Evolutionary conservation across 495 filamentous ascomycete genomes (phyloP), one percentile per base, ranked within the genome.

Genomic region (Paragyromitra xinjiangensis): DNA sequence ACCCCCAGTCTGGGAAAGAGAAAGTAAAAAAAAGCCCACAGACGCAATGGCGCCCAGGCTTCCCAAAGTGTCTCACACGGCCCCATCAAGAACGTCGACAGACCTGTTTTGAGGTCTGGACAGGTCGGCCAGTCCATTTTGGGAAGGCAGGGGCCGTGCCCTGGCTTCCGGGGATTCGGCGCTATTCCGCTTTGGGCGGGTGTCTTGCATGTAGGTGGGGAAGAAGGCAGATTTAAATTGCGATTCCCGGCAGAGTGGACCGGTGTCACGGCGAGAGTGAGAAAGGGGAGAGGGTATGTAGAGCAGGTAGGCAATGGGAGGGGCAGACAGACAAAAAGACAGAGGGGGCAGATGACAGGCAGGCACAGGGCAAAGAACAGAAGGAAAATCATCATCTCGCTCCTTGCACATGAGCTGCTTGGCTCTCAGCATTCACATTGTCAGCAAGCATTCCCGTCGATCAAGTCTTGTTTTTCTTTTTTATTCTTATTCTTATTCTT

Each of bases 191-290:
- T 63, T 63, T 63, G 39, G 59, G 34, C 14, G 34, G 5, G 16
- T 61, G 56, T 61, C 16, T 61, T 61, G 56, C 29, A 34, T 61
- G 14, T 53, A 9, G 55, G 22, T 6, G 26, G 55, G 16, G 39
- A 61, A 62, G 39, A 59, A 55, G 39, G 39, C 34, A n/a, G 39
- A 55, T 58, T 73, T 65, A 73, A 73, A 73, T 73, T 65, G 70
- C 66, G 51, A 45, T 58, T 56, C 66, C 66, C 66, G 53, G 66
- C 14, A 58, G 51, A 69, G 66, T 69, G 66, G 66, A 58, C 64
- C 37, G 34, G 64, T 53, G 64, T 22, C 24, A 45, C 37, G 24
- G 55, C 9, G 55, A 39, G 50, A 24, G 40, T n/a, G 55, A 58
- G 64, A 51, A 59, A 48, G 71, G 64, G 40, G 71, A 58, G 12